A percentile compares a stretch with the other conserved stretches of the same genome.
Evolutionary conservation across 2,329 filamentous ascomycete species (phyloP).

Genomic region (Lasiodiplodia citricola): DNA sequence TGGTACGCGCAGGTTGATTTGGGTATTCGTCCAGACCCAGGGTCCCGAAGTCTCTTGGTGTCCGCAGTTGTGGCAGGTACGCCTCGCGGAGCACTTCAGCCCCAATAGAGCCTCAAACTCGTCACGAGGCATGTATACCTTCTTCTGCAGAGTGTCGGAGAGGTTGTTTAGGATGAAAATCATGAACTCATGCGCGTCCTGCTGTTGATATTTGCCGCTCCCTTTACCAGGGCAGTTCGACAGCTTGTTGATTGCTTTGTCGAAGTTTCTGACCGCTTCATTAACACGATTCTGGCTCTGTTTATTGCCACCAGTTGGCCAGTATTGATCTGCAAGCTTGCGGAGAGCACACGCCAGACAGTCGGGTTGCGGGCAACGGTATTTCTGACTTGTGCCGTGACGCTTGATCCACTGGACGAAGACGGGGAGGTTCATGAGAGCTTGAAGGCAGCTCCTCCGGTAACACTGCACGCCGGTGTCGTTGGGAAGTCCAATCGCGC

Average conservation of each 20-base stretch:
- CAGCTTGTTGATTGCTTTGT: background rate
- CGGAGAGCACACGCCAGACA: slow-evolving; percentile 21
- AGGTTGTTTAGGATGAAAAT: background rate
- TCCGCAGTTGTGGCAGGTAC: slow-evolving; percentile 8
- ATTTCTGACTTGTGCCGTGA: slow-evolving; percentile 8
- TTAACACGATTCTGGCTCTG: background rate
- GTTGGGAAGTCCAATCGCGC: slow-evolving; percentile 29
- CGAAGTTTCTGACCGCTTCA: background rate
- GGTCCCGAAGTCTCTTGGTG: background rate
- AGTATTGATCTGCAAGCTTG: slow-evolving; percentile 14
- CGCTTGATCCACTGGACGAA: slow-evolving; percentile 28
- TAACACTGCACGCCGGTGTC: slow-evolving; percentile 30
- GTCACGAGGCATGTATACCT: background rate
- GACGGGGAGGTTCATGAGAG: slow-evolving; percentile 28
- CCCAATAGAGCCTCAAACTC: slow-evolving; percentile 25
- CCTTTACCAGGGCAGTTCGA: background rate
- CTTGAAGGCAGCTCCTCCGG: slow-evolving; percentile 30
- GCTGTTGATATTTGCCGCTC: background rate
- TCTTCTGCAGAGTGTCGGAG: too few species aligned
- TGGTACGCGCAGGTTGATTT: background rate
- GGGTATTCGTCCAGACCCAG: background rate
- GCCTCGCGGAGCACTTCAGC: slow-evolving; percentile 22
- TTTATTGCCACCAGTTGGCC: background rate
- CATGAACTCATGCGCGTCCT: slow-evolving; percentile 13
- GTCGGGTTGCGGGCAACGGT: slow-evolving; percentile 5